Conservation (phyloP, 768 basidiomycete genomes). For the Suillus bovinus region DNA sequence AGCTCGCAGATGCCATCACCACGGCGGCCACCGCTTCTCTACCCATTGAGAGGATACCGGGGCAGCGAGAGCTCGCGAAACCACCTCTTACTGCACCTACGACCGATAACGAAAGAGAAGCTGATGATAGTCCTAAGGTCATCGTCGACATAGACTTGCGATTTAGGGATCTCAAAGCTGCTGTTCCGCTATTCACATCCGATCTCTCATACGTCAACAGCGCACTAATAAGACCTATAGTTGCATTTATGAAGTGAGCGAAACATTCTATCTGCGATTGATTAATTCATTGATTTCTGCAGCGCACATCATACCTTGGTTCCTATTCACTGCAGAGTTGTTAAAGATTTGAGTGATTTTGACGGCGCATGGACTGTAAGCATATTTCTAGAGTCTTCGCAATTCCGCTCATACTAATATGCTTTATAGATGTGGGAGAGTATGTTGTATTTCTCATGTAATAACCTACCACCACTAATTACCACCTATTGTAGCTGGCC, state of each 20-base stretch:
- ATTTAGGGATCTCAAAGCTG: constrained; percentile 94
- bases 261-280: not conserved
- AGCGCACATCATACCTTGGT: constrained; percentile 93
- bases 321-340: constrained; percentile 89
- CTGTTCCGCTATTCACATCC: constrained; percentile 86
- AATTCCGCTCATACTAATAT: constrained; percentile 16
- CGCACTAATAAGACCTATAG: constrained; percentile 92
- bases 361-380: constrained; percentile 96
- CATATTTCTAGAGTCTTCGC: constrained; percentile 15
- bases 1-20: constrained; percentile 88
- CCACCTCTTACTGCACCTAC: constrained; percentile 80
- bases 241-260: constrained; percentile 95
- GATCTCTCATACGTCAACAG: constrained; percentile 91
- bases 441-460: constrained; percentile 38
- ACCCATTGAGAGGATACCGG: constrained; percentile 70
- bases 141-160: constrained; percentile 92
- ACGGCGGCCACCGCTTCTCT: constrained; percentile 52
- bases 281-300: constrained; percentile 11
- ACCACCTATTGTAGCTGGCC: constrained; percentile 59
- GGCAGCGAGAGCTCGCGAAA: constrained; percentile 82
- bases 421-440: constrained; percentile 84
- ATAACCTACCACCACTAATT: constrained; percentile 6
- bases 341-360: constrained; percentile 83
- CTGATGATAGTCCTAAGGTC: constrained; percentile 46
- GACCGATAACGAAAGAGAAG: constrained; percentile 32